Evolutionary conservation across 2,329 filamentous ascomycete species (phyloP).

Genomic region (Trichoderma hamatum): DNA sequence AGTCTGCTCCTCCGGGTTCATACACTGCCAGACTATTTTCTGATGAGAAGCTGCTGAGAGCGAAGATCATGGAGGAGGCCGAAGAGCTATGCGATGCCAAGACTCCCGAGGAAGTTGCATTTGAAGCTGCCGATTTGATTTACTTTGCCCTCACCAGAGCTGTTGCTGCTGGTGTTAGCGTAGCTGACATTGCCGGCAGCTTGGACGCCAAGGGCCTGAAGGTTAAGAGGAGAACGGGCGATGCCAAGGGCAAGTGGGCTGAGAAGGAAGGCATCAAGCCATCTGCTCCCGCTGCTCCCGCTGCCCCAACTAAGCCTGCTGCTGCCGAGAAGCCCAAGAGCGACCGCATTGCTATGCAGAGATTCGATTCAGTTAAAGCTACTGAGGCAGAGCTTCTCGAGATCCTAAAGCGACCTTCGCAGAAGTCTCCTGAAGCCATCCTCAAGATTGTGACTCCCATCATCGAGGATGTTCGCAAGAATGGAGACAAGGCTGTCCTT

Average conservation of each 20-base stretch:
- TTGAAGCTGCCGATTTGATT: constrained; percentile 91
- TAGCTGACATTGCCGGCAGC: constrained; percentile 89
- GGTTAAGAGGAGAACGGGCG: constrained; percentile 88
- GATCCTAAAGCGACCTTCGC: constrained; percentile 83
- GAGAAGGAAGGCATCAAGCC: constrained; percentile 72
- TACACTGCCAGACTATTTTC: constrained; percentile 94
- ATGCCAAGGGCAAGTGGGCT: constrained; percentile 92
- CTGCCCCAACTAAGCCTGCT: constrained; percentile 42
- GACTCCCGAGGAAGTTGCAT: constrained; percentile 80
- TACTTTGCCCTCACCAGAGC: constrained; percentile 96
- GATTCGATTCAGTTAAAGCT: constrained; percentile 70
- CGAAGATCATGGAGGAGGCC: constrained; percentile 98
- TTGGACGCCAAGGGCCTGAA: constrained; percentile 94
- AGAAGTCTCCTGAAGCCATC: constrained; percentile 92
- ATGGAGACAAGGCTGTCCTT: constrained; percentile 85
- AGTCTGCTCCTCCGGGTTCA: constrained; percentile 81
- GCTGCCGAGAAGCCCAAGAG: constrained; percentile 42
- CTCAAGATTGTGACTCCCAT: constrained; percentile 90
- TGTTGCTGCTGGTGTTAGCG: constrained; percentile 76
- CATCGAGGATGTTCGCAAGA: constrained; percentile 79
- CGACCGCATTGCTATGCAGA: constrained; percentile 77
- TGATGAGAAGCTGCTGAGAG: constrained; percentile 83
- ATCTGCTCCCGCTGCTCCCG: constrained; percentile 42
- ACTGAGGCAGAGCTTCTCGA: constrained; percentile 68
- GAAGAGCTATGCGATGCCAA: constrained; percentile 90